Percentiles rank a stretch among this genome's conserved stretches.
Evolutionary conservation across 1,284 basidiomycete species (phyloP).

Genomic region (Veloporphyrellus conicus): DNA sequence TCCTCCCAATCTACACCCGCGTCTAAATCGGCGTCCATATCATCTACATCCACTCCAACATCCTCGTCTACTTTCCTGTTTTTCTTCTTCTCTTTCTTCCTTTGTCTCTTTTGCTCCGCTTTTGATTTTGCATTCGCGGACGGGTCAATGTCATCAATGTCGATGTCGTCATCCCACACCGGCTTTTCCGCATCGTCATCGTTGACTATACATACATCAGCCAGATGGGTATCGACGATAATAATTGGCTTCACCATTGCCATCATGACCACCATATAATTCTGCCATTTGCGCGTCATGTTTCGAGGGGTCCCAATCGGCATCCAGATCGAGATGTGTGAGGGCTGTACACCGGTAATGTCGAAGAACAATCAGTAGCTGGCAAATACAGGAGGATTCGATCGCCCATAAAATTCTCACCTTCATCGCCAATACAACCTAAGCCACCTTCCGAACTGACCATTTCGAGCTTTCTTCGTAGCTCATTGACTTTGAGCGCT

Average conservation of each 20-base stretch:
- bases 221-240: not conserved
- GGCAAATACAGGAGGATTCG: too few relatives aligned
- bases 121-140: conserved; percentile 30
- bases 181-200: conserved; percentile 65
- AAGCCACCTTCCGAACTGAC: conserved; percentile 66
- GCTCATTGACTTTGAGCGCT: conserved; percentile 78
- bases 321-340: conserved; percentile 66
- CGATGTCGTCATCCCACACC: conserved; percentile 84
- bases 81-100: conserved; percentile 54
- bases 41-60: conserved; percentile 58
- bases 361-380: not conserved
- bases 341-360: conserved; percentile 41
- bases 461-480: conserved; percentile 69
- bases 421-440: conserved; percentile 38
- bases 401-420: conserved; percentile 27
- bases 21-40: conserved; percentile 70
- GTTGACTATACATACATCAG: conserved; percentile 23
- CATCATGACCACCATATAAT: conserved; percentile 56
- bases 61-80: conserved; percentile 46
- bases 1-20: conserved; percentile 28
- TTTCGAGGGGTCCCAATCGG: conserved; percentile 77
- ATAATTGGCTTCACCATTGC: conserved; percentile 13
- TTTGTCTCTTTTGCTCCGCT: conserved; percentile 44
- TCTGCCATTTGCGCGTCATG: conserved; percentile 76
- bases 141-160: conserved; percentile 66